phyloP scores from a whole-genome alignment of 1,284 basidiomycete genomes.

The Mycena sp. region DNA sequence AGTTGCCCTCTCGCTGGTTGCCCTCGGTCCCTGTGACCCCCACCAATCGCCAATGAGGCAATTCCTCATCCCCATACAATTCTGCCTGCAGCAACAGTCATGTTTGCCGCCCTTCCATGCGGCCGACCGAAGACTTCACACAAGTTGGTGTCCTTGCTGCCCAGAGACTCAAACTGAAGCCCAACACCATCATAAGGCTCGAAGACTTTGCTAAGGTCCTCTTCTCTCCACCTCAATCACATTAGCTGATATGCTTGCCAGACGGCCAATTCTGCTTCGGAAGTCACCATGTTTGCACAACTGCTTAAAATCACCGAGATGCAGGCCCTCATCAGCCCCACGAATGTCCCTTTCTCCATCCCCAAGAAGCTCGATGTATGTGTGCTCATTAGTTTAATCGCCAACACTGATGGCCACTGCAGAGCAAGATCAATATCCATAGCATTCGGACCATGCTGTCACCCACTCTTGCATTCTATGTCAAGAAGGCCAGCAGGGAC shows the following conservation, averaged over 20 bases:
- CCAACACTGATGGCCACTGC: neutral
- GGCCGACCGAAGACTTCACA: too few relatives aligned
- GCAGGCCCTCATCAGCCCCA: neutral
- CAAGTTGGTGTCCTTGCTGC: too few relatives aligned
- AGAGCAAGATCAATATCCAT: conserved; percentile 9
- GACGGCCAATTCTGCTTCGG: neutral
- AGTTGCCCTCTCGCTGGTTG: too few relatives aligned
- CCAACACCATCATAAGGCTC: too few relatives aligned
- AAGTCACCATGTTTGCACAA: neutral
- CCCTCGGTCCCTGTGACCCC: too few relatives aligned
- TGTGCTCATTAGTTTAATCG: neutral
- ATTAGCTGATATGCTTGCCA: too few relatives aligned
- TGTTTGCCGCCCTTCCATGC: too few relatives aligned
- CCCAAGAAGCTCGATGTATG: conserved; percentile 3
- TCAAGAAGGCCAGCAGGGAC: conserved; percentile 1
- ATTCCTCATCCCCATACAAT: too few relatives aligned
- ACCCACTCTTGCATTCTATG: neutral
- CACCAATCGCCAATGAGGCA: too few relatives aligned
- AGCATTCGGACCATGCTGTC: neutral
- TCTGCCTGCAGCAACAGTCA: too few relatives aligned
- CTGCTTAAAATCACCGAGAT: neutral
- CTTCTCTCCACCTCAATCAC: too few relatives aligned
- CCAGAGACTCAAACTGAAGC: too few relatives aligned
- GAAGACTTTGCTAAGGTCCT: neutral
- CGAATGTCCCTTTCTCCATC: neutral